Base-by-base conservation (phyloP, 164 flowering plant genomes). In the Vitis cinerea region DNA sequence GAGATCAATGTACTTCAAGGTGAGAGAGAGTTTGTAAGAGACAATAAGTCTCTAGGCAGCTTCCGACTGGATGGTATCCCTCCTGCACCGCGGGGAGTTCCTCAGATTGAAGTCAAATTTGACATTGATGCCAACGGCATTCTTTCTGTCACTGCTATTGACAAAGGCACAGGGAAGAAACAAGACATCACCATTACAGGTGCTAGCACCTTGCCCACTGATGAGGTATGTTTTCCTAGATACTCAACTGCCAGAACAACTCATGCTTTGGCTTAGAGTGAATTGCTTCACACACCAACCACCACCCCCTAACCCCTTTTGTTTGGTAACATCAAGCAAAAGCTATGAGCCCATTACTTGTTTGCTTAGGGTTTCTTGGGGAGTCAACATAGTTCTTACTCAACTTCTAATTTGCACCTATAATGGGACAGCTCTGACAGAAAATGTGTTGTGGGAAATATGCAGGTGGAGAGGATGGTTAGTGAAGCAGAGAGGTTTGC, bases 391-490 rank as follows among this genome's bases (percentile, higher is more conserved):
- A 37, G 4, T 37, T 37, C 6, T 37, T 37, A 6, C 29, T 59
- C 12, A 19, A n/a, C 10, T 59, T 17, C 16, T 19, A 59, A 59
- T 17, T 54, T 57, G 17, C 27, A 9, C 19, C 4, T n/a, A 9
- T 10, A 57, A 57, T 9, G 16, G 60, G 17, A 10, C 17, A n/a
- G 10, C 60, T 9, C 11, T 62, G 50, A 14, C 27, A 23, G 27
- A 23, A 23, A 23, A 23, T 23, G 27, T 23, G 27, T 23, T 1
- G 27, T 51, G 53, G 15, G 15, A 12, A 6, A 65, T 65, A 23
- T 72, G 66, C 83, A 90, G 95, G 95, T 90, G 49, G 85, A 85
- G 30, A 88, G 81, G 67, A 90, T 90, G 95, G 92, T 90, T 23
- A 72, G 55, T 12, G 95, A 90, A 69, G 92, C 92, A 1, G 95